A percentile compares a stretch with the other conserved stretches of the same genome.
These are phyloP conservation scores for Tolypocladium paradoxum DNA, from an alignment of 2,329 filamentous ascomycete genomes.

Conservation along the genomic window DNA sequence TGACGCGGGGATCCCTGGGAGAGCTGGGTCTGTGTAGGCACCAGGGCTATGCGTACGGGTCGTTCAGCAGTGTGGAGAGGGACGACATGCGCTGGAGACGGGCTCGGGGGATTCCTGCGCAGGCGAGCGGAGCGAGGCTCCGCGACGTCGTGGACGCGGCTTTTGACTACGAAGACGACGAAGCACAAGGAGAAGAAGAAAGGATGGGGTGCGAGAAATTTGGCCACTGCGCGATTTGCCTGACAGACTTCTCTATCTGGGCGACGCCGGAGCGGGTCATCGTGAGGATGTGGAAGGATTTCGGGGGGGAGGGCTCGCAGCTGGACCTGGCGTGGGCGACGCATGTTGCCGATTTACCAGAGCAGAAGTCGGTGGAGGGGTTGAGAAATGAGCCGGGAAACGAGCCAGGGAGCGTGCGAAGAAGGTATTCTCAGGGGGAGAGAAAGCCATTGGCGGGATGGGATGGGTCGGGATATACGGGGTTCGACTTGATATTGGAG, in stretches of 20 bases:
- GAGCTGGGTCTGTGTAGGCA: background rate
- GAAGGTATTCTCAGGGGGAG: background rate
- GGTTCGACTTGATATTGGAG: too few species aligned
- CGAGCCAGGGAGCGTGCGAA: background rate
- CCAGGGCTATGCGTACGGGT: background rate
- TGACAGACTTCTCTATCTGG: background rate
- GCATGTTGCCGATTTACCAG: fast-evolving
- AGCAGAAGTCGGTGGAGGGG: background rate
- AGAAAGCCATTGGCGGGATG: background rate
- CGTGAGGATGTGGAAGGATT: background rate
- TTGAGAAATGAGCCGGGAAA: background rate
- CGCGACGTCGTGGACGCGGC: background rate
- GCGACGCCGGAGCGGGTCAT: background rate
- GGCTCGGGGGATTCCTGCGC: background rate
- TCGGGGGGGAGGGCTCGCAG: background rate
- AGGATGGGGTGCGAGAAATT: background rate
- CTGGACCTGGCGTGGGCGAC: background rate
- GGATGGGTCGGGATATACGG: background rate
- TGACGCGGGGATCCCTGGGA: background rate
- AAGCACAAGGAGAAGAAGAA: too few species aligned
- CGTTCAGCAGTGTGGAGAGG: background rate
- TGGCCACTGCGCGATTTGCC: background rate
- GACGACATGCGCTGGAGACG: background rate
- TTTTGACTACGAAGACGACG: background rate
- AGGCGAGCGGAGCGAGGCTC: background rate